Base-by-base conservation (phyloP, 2,329 filamentous ascomycete species). In the Scedosporium boydii region DNA sequence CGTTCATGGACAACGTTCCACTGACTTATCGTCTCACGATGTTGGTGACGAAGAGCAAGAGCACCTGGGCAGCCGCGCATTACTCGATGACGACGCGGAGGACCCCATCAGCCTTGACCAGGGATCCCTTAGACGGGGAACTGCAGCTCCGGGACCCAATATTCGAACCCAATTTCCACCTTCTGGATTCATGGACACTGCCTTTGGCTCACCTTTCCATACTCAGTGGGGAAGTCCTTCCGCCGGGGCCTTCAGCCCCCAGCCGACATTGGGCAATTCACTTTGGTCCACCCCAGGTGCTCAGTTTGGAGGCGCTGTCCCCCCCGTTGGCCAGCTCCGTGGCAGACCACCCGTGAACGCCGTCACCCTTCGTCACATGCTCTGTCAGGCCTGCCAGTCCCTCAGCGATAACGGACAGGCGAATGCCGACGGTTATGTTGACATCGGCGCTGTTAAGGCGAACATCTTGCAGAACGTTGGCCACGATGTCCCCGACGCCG, bases 21-120 rank as follows among this genome's bases (percentile, higher is more conserved):
- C 81, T 27, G 76, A 78, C 29, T 55, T 21, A 10, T 21, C 46
- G 12, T 21, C 46, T 3, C 59, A 56, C 46, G 46, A 42, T 12
- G 51, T 7, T 26, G 86, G 88, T 62, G 78, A 91, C 21, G 91
- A 93, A 62, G 85, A 90, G 62, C 88, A 87, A 65, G 84, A 88
- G 64, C 92, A 95, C 68, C 81, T 99, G 27, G 95, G 95, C 12
- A 98, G 93, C 74, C 93, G 91, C 68, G 95, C 93, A 12, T 79
- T 99, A 12, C 79, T 98, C 57, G 88, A 88, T 65, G 92, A 96
- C 70, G 90, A 79, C 75, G 63, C 63, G 14, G 64, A 65, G 41
- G 64, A 64, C 16, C 63, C 63, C 10, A 42, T 61, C 57, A 14
- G n/a, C 42, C 12, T 58, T 41, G 55, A 42, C 18, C 55, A 59